Conservation (phyloP, 2,329 filamentous ascomycete species). For the Epichloe gansuensis region DNA sequence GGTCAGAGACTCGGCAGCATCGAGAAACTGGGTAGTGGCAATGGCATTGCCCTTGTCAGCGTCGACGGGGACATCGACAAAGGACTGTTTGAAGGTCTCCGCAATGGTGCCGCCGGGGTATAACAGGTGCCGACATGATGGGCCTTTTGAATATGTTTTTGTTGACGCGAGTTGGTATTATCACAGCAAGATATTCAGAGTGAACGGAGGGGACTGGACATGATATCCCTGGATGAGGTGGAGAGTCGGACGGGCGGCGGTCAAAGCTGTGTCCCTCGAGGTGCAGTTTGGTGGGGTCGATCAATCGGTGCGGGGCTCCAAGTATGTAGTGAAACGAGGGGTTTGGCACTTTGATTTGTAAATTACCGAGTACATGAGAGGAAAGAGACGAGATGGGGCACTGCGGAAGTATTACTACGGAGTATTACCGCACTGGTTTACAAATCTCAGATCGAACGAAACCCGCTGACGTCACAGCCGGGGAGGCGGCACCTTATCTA, state of each 20-base stretch:
- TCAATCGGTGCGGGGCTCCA: not conserved
- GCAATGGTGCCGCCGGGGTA: slow-evolving; percentile 70
- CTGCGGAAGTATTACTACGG: too few species aligned
- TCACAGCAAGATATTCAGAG: not conserved
- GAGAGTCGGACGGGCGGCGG: not conserved
- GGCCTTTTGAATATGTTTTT: not conserved
- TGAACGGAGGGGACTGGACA: not conserved
- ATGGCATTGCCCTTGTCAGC: slow-evolving; percentile 64
- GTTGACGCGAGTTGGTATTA: not conserved
- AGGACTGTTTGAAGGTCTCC: slow-evolving; percentile 73
- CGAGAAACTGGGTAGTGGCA: slow-evolving; percentile 75
- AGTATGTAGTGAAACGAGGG: not conserved
- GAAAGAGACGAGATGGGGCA: too few species aligned
- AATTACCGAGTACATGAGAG: too few species aligned
- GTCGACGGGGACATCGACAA: slow-evolving; percentile 69
- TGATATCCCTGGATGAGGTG: not conserved
- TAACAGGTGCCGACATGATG: slow-evolving; percentile 39
- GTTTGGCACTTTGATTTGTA: too few species aligned
- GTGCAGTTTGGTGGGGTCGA: not conserved
- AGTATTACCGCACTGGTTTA: too few species aligned
- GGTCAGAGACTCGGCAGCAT: slow-evolving; percentile 76
- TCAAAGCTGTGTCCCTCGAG: not conserved
- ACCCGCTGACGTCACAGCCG: not conserved
- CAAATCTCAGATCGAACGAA: not conserved
- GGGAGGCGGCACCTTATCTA: not conserved